Evolutionary conservation across 768 basidiomycete genomes (phyloP).

Genomic region (Collybia nuda): DNA sequence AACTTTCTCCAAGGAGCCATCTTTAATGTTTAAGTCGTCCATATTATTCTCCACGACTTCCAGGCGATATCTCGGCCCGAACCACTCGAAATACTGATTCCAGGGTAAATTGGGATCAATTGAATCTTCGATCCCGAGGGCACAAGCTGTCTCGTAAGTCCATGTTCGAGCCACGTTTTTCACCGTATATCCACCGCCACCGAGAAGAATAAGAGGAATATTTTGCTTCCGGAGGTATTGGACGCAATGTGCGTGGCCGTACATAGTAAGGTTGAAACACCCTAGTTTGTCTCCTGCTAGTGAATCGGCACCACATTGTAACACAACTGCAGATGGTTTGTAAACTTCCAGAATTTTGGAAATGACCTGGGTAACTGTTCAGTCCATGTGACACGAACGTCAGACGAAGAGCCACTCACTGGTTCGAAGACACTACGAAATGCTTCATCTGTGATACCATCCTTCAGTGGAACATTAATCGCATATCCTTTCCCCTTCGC

Average conservation of each 20-base stretch:
- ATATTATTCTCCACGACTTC: slow-evolving; percentile 92
- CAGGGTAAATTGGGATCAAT: slow-evolving; percentile 80
- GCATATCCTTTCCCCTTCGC: slow-evolving; percentile 86
- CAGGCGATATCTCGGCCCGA: slow-evolving; percentile 90
- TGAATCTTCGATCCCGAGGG: slow-evolving; percentile 79
- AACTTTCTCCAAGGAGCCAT: slow-evolving; percentile 78
- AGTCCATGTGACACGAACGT: slow-evolving; percentile 5
- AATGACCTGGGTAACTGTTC: slow-evolving; percentile 57
- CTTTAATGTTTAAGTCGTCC: slow-evolving; percentile 87
- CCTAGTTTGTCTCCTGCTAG: slow-evolving; percentile 94
- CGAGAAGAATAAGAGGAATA: slow-evolving; percentile 87
- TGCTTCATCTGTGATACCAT: slow-evolving; percentile 90
- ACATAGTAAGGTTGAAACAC: slow-evolving; percentile 94
- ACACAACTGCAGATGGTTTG: slow-evolving; percentile 81
- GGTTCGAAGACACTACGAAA: slow-evolving; percentile 91
- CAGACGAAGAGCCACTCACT: slow-evolving; percentile 42
- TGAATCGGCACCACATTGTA: slow-evolving; percentile 97
- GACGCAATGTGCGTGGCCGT: slow-evolving; percentile 92
- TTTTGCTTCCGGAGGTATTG: slow-evolving; percentile 81
- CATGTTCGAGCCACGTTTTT: slow-evolving; percentile 95
- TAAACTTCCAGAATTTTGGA: slow-evolving; percentile 84
- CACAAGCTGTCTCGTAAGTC: slow-evolving; percentile 97
- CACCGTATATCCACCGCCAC: slow-evolving; percentile 96
- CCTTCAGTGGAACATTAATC: slow-evolving; percentile 90
- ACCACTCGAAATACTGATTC: slow-evolving; percentile 96